Base-by-base conservation (phyloP, 2,329 filamentous ascomycete species). In the Cladosporium phlei region DNA sequence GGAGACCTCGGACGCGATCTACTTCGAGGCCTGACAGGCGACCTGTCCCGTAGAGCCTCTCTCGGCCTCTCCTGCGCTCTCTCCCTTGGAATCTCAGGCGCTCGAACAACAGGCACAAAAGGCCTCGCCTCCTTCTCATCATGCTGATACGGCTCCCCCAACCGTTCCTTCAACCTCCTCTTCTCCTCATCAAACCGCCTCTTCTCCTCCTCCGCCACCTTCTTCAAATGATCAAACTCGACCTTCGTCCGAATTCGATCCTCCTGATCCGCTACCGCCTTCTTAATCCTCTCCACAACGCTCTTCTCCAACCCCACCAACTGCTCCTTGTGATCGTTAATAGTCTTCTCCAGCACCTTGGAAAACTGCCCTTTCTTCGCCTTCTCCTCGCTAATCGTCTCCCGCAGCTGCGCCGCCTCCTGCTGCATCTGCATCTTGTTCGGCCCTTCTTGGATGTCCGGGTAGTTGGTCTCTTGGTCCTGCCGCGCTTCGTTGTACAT, bases 401-500 rank as follows among this genome's bases (percentile, higher is more conserved):
- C 43, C 4, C 38, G 25, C 17, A 50, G 29, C 14, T 47, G 30
- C 3, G 19, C 20, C 5, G 35, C 42, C 28, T 49, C 38, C n/a
- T 20, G 29, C 17, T 38, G 35, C 40, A 46, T 46, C 42, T 49
- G 40, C 24, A 39, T 32, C 9, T 45, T 45, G 24, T 45, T 37
- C 4, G 42, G 42, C 2, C 42, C 42, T 14, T 45, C 42, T 19
- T 45, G 42, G 28, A 44, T 40, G 11, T 52, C 49, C 5, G 48
- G 51, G 38, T 52, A 50, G 19, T 52, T 52, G 22, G 44, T 33
- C 19, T 48, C 30, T 19, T 50, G 44, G 40, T 52, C 50, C 9
- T 38, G 34, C 9, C 30, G 11, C 2, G 50, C 50, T 11, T 40
- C 40, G 6, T 52, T 45, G 19, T 50, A 50, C 39, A 48, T 44